Conservation (phyloP, 202 grass and related monocot genomes). For the Eragrostis tef region DNA sequence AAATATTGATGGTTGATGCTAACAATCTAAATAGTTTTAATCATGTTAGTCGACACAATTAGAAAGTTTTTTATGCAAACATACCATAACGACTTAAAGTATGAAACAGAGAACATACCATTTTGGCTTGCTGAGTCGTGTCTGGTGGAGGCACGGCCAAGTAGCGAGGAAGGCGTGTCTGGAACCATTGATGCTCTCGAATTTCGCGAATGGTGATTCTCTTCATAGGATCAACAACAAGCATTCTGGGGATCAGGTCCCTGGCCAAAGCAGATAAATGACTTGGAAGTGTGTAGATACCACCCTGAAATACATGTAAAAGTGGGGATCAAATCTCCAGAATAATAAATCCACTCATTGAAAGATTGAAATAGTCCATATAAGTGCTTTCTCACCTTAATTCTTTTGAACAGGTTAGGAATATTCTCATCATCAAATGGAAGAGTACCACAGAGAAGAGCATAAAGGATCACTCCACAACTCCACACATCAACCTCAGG, state of each 20-base stretch:
- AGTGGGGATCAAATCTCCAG: constrained; percentile 29
- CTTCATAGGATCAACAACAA: constrained; percentile 96
- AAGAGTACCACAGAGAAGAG: constrained; percentile 95
- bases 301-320: constrained; percentile 58
- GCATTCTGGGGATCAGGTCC: constrained; percentile 95
- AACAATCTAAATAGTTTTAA: constrained; percentile 1
- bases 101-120: constrained; percentile 51
- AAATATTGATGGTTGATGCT: constrained; percentile 4
- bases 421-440: constrained; percentile 99
- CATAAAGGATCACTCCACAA: constrained; percentile 97
- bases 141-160: constrained; percentile 89
- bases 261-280: constrained; percentile 84
- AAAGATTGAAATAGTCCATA: constrained; percentile 22
- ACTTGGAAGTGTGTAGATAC: constrained; percentile 93
- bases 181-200: constrained; percentile 90
- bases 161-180: constrained; percentile 71
- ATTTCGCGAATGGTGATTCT: constrained; percentile 91
- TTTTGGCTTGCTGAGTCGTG: constrained; percentile 73
- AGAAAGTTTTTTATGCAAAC: not conserved
- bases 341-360: constrained; percentile 9
- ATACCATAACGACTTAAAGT: constrained; percentile 15
- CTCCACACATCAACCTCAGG: constrained; percentile 99
- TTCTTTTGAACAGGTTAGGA: constrained; percentile 93
- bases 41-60: constrained; percentile 17
- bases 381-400: constrained; percentile 65